Evolutionary conservation across 2,329 filamentous ascomycete genomes (phyloP).

Genomic region (Sporothrix luriei): DNA sequence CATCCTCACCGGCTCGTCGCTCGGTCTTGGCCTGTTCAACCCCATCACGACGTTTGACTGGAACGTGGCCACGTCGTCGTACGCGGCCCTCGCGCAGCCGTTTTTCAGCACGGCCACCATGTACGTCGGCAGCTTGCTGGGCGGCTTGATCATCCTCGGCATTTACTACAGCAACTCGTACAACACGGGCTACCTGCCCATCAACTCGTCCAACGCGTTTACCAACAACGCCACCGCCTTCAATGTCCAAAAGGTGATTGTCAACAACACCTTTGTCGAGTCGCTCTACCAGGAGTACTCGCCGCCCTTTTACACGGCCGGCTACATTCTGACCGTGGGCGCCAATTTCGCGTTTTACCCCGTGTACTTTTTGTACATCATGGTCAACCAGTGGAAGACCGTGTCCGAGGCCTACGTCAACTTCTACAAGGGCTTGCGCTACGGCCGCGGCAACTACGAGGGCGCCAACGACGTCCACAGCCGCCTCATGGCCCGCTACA

Average conservation of each 20-base stretch:
- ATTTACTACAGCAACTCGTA: conserved; percentile 50
- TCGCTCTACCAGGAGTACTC: conserved; percentile 47
- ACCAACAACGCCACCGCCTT: conserved; percentile 50
- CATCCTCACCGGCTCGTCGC: conserved; percentile 47
- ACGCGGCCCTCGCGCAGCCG: conserved; percentile 45
- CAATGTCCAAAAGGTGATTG: conserved; percentile 45
- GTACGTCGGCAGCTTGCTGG: conserved; percentile 43
- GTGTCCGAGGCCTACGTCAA: conserved; percentile 46
- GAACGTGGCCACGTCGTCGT: conserved; percentile 49
- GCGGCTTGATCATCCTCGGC: conserved; percentile 46
- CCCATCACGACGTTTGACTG: conserved; percentile 56
- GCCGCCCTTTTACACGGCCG: conserved; percentile 50
- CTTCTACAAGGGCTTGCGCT: conserved; percentile 46
- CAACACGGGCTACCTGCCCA: conserved; percentile 51
- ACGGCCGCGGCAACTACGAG: conserved; percentile 48
- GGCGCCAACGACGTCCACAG: conserved; percentile 50
- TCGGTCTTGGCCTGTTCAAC: conserved; percentile 51
- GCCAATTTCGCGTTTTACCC: conserved; percentile 52
- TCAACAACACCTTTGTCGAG: conserved; percentile 47
- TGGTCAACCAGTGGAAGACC: conserved; percentile 48
- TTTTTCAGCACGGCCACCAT: conserved; percentile 48
- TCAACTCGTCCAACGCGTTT: conserved; percentile 52
- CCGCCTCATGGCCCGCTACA: conserved; percentile 49
- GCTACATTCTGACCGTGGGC: conserved; percentile 47
- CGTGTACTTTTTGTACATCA: conserved; percentile 49